Evolutionary conservation across 2,329 filamentous ascomycete genomes (phyloP), one percentile per base, ranked within the genome.

Genomic region (Nemania bipapillata): DNA sequence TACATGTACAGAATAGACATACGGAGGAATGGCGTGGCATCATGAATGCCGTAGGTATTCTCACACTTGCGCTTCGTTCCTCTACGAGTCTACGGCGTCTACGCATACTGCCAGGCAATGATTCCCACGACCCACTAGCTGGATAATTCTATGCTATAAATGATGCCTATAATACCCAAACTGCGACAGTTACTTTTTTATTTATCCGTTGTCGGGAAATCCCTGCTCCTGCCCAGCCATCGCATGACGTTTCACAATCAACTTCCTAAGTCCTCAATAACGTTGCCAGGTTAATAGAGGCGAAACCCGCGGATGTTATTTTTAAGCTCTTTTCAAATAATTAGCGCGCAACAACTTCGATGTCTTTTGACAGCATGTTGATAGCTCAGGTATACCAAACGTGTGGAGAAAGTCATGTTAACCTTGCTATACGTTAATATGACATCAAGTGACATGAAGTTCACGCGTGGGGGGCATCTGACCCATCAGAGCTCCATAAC

Each of bases 171-270:
- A 55, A 56, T 55, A n/a, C 37, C 22, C n/a, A 6, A 54, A 52
- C 26, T 47, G 28, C 35, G 9, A 49, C 26, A 20, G 45, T 55
- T 52, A 71, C 67, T 53, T 59, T 68, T 66, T 65, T 22, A 68
- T 68, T n/a, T 67, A 71, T 70, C 45, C 28, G 53, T 37, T 59
- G 15, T 37, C 52, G 28, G 61, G 65, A 66, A 67, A 60, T 66
- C 70, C 68, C 64, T 69, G 65, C 63, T 37, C 56, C 49, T 58
- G 49, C 68, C 64, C 52, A 69, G 62, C 56, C 53, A 54, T 63
- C 22, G 49, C 61, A 68, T 67, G 35, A 60, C 57, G 61, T 66
- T 67, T 63, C 65, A 70, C n/a, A 60, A 35, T n/a, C 26, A 53
- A 37, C 42, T 58, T 52, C 26, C 35, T 42, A 54, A 22, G 15